These are phyloP conservation scores for Hyphopichia burtonii DNA, from an alignment of 1,139 yeast species.

Conservation along the genomic window DNA sequence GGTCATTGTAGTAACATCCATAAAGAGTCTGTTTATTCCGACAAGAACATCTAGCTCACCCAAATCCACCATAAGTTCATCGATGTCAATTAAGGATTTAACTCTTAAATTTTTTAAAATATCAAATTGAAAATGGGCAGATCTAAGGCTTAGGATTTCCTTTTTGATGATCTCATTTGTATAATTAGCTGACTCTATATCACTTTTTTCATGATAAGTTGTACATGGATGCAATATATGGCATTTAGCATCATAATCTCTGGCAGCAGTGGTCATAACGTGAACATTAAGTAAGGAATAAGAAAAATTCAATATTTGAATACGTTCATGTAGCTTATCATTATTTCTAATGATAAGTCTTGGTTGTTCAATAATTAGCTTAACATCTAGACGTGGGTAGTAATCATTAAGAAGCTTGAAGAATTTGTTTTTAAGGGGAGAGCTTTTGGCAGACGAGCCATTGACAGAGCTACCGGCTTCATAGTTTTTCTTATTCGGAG, in stretches of 20 bases:
- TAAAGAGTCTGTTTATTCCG: constrained; percentile 32
- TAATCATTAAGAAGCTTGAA: constrained; percentile 35
- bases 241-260: constrained; percentile 38
- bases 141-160: constrained; percentile 21
- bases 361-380: constrained; percentile 46
- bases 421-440: constrained; percentile 9
- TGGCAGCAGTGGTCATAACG: constrained; percentile 29
- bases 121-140: constrained; percentile 23
- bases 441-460: neutral
- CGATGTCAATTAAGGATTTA: constrained; percentile 21
- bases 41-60: constrained; percentile 29
- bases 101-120: constrained; percentile 32
- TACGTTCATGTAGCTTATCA: constrained; percentile 16
- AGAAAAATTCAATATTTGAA: constrained; percentile 33
- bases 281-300: constrained; percentile 41
- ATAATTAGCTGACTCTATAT: constrained; percentile 3
- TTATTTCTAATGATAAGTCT: constrained; percentile 34
- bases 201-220: constrained; percentile 28
- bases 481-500: neutral
- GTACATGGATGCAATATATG: constrained; percentile 35
- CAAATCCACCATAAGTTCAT: constrained; percentile 24
- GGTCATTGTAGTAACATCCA: constrained; percentile 24
- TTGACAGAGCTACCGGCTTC: neutral
- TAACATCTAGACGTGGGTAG: constrained; percentile 43
- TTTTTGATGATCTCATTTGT: constrained; percentile 7